Evolutionary conservation across 2,329 filamentous ascomycete species (phyloP), one percentile per base, ranked within the genome.

Genomic region (Blastomyces percursus): DNA sequence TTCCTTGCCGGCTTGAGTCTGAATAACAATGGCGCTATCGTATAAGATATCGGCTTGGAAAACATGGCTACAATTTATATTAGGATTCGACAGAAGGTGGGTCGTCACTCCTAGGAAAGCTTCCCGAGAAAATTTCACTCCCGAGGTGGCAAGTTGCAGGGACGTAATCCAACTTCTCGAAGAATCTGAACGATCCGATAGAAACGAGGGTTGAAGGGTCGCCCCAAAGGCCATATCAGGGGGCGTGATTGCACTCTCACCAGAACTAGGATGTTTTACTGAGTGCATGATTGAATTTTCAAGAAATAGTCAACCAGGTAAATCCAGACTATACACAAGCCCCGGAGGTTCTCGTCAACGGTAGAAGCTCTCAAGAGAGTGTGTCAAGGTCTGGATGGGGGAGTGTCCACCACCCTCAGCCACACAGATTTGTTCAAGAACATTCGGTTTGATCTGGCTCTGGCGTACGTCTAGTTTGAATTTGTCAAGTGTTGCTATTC

Each of bases 31-130:
- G 72, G 76, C 70, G 66, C 80, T 84, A 68, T 84, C 80, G 68
- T 81, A 81, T 40, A 84, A 76, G 48, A 87, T 81, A 70, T 87
- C 84, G 19, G 84, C 84, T 8, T 84, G 80, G 65, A 85, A 84
- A 16, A 86, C 76, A 70, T 82, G 78, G 7, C 77, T 80, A 0
- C 83, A 83, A 19, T 81, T 84, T 65, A 85, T 70, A 62, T 86
- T 86, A 0, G 84, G 84, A 65, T 86, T 85, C 52, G 69, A 71
- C 62, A 78, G 64, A 11, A 78, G 69, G 48, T 73, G 73, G 50
- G 81, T 76, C 24, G 84, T 77, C n/a, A 85, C 73, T 61, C 84
- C 80, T 27, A 75, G 66, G 54, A 78, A 75, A 40, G 73, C 69
- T 27, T 71, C 68, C 0, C 64, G 67, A 0, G 68, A 64, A 48